Evolutionary conservation across 331 rosid species (phyloP).

Genomic region (Telfairia occidentalis): DNA sequence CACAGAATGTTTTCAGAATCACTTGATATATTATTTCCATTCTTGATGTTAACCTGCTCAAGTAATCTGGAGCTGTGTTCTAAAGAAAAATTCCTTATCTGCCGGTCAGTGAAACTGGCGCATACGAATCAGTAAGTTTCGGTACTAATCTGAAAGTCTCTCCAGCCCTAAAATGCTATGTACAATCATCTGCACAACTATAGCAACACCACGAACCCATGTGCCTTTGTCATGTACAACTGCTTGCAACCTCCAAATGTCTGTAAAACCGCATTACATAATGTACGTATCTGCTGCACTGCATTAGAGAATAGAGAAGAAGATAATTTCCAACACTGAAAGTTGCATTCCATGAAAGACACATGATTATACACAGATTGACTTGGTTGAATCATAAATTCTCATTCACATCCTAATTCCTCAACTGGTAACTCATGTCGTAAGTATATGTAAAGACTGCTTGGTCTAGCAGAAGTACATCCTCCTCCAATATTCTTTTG

Average conservation of each 20-base stretch:
- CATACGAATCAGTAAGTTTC: conserved; percentile 19
- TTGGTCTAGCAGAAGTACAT: neutral
- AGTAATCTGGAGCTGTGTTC: conserved; percentile 1
- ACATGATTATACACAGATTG: neutral
- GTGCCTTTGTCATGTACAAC: neutral
- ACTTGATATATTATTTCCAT: neutral
- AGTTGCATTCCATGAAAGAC: neutral
- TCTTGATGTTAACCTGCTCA: neutral
- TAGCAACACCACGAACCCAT: neutral
- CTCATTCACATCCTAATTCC: too few relatives aligned
- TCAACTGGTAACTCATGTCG: too few relatives aligned
- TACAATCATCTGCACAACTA: conserved; percentile 24
- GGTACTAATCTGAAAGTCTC: neutral
- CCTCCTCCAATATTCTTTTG: neutral
- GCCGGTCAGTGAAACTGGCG: conserved; percentile 20
- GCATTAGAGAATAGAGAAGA: neutral
- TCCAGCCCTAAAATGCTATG: conserved; percentile 35
- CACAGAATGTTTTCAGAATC: neutral
- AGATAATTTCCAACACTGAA: neutral
- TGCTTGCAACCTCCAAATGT: neutral
- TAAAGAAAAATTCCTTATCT: neutral
- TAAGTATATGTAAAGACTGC: neutral
- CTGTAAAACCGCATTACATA: neutral
- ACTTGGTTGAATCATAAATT: too few relatives aligned
- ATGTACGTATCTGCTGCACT: conserved; percentile 3